Percentiles rank a stretch among this genome's conserved stretches.
Conservation (phyloP, 2,329 filamentous ascomycete genomes). For the Tolypocladium ophioglossoides region DNA sequence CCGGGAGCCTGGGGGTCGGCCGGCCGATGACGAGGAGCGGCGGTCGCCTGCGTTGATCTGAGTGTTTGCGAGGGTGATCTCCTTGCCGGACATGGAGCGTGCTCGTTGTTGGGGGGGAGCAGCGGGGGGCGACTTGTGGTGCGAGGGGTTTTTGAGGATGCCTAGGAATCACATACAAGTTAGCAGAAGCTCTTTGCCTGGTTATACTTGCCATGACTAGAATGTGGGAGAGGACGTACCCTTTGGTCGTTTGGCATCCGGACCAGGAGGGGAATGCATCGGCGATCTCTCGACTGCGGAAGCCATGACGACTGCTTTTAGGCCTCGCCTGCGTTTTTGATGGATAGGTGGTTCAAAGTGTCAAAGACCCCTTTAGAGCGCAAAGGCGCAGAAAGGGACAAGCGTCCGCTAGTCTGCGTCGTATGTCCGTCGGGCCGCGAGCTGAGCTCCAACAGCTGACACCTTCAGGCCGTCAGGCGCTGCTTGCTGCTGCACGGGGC, state of each 20-base stretch:
- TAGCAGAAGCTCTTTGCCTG: background rate
- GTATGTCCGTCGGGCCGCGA: background rate
- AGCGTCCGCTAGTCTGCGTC: background rate
- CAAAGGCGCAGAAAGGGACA: background rate
- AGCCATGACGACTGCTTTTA: constrained; percentile 22
- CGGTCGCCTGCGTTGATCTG: constrained; percentile 86
- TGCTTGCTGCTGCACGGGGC: background rate
- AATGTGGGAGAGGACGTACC: constrained; percentile 20
- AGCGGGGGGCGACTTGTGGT: constrained; percentile 47
- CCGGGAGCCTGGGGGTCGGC: constrained; percentile 53
- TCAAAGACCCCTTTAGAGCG: background rate
- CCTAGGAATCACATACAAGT: constrained; percentile 37
- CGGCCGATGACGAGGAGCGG: constrained; percentile 67
- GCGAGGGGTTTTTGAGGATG: constrained; percentile 81
- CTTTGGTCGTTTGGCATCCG: constrained; percentile 32
- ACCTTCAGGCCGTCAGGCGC: background rate
- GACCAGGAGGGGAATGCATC: constrained; percentile 30
- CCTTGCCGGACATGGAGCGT: constrained; percentile 56
- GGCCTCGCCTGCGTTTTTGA: background rate
- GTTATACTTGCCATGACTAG: background rate
- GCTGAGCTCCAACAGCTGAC: background rate
- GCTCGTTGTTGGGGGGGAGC: constrained; percentile 29
- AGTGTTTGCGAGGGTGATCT: constrained; percentile 88
- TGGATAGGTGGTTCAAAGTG: background rate
- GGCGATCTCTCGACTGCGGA: constrained; percentile 26